Conservation (phyloP, 2,329 filamentous ascomycete genomes). For the Chaetomiaceae sp. region DNA sequence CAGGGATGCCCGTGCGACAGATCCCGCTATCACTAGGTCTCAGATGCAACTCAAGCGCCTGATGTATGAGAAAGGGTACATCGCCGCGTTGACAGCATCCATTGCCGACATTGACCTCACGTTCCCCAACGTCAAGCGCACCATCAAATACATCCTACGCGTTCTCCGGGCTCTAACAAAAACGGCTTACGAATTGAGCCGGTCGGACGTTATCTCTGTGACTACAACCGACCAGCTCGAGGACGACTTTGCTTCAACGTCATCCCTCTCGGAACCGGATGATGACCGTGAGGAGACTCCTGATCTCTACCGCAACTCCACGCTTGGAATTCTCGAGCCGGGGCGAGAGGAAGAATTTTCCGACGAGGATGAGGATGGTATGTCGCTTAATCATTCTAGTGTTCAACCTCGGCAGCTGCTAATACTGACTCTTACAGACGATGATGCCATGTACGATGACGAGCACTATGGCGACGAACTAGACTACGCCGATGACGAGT, state of each 20-base stretch:
- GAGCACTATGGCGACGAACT: slow-evolving; percentile 82
- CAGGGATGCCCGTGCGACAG: slow-evolving; percentile 34
- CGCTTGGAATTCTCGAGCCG: slow-evolving; percentile 89
- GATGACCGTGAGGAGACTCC: slow-evolving; percentile 91
- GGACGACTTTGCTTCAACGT: slow-evolving; percentile 81
- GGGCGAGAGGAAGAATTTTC: slow-evolving; percentile 77
- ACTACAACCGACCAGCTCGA: slow-evolving; percentile 67
- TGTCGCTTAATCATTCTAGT: slow-evolving; percentile 12
- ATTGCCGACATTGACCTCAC: slow-evolving; percentile 95
- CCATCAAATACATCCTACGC: slow-evolving; percentile 92
- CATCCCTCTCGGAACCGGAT: slow-evolving; percentile 82
- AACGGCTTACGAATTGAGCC: slow-evolving; percentile 80
- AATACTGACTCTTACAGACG: slow-evolving; percentile 48
- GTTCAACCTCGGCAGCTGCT: not conserved
- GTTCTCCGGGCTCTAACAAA: slow-evolving; percentile 83
- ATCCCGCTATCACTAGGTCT: slow-evolving; percentile 47
- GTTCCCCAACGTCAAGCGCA: slow-evolving; percentile 86
- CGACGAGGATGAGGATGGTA: slow-evolving; percentile 62
- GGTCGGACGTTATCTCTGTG: slow-evolving; percentile 70
- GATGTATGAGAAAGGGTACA: slow-evolving; percentile 98
- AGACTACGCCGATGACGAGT: slow-evolving; percentile 78
- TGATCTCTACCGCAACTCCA: slow-evolving; percentile 93
- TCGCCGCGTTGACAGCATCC: slow-evolving; percentile 80
- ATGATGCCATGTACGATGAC: slow-evolving; percentile 90
- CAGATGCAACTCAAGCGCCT: slow-evolving; percentile 83